A percentile compares a stretch with the other conserved stretches of the same genome.
Evolutionary conservation across 1,284 basidiomycete species (phyloP).

Genomic region (Rhizoctonia solani): DNA sequence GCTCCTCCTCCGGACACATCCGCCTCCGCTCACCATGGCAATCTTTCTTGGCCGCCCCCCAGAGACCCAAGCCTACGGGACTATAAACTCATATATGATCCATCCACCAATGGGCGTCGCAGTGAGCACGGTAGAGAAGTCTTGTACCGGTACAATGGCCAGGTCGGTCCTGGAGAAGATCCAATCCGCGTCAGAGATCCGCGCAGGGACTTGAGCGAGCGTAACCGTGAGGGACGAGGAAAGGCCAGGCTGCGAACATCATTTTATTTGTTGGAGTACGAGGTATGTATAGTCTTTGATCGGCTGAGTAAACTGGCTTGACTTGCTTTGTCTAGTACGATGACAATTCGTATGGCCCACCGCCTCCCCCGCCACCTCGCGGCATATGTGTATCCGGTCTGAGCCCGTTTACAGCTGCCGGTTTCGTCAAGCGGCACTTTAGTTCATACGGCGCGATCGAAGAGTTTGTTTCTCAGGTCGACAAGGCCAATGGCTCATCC

Average conservation of each 20-base stretch:
- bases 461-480: constrained; percentile 79
- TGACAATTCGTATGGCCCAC: constrained; percentile 68
- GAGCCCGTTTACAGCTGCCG: constrained; percentile 69
- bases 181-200: constrained; percentile 35
- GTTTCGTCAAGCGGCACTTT: constrained; percentile 72
- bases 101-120: constrained; percentile 16
- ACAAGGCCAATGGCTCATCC: constrained; percentile 77
- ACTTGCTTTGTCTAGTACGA: constrained; percentile 63
- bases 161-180: constrained; percentile 32
- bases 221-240: constrained; percentile 35
- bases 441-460: constrained; percentile 66
- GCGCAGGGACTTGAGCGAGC: constrained; percentile 28
- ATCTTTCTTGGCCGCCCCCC: constrained; percentile 23
- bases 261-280: constrained; percentile 38
- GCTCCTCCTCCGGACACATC: background rate
- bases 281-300: constrained; percentile 35
- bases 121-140: constrained; percentile 25
- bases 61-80: constrained; percentile 27
- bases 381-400: constrained; percentile 76
- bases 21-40: background rate
- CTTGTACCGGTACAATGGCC: constrained; percentile 40
- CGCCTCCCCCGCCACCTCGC: constrained; percentile 78
- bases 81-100: constrained; percentile 34
- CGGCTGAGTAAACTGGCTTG: constrained; percentile 24
- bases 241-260: constrained; percentile 35